Evolutionary conservation across 1,139 yeast species (phyloP).

Genomic region (Yamadazyma songkhlaensis): DNA sequence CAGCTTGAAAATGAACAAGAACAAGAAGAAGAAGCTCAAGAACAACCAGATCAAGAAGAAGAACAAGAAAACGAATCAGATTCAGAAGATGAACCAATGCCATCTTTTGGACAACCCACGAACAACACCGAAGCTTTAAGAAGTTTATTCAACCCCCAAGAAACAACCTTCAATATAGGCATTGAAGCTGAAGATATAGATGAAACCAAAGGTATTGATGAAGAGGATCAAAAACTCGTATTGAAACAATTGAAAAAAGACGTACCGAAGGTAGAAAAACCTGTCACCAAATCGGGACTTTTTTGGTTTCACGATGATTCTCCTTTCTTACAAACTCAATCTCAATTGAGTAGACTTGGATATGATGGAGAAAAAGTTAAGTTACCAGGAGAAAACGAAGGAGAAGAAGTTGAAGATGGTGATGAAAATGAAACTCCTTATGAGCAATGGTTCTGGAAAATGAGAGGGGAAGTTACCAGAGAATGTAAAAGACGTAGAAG

Average conservation of each 20-base stretch:
- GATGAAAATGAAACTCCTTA: conserved; percentile 51
- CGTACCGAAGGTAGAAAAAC: conserved; percentile 5
- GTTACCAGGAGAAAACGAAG: conserved; percentile 39
- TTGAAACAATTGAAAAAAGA: conserved; percentile 27
- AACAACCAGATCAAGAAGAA: conserved; percentile 9
- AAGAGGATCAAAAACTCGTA: conserved; percentile 23
- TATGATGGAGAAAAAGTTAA: conserved; percentile 20
- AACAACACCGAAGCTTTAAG: conserved; percentile 59
- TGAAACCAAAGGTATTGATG: conserved; percentile 17
- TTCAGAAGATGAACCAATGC: conserved; percentile 35
- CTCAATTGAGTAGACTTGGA: conserved; percentile 68
- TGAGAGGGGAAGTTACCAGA: conserved; percentile 76
- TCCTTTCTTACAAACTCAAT: conserved; percentile 81
- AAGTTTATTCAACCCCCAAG: conserved; percentile 54
- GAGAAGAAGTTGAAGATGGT: conserved; percentile 23
- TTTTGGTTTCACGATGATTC: conserved; percentile 84
- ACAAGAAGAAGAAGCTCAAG: conserved; percentile 19
- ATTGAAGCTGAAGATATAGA: conserved; percentile 40
- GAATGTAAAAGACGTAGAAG: conserved; percentile 73
- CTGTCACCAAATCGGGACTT: conserved; percentile 40
- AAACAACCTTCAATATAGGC: conserved; percentile 28
- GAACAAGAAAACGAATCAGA: conserved; percentile 11
- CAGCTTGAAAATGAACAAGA: conserved; percentile 8
- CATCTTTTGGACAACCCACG: conserved; percentile 44
- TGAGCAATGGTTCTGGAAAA: conserved; percentile 78